Base-by-base conservation (phyloP, 768 basidiomycete species). In the Tulasnella calospora region DNA sequence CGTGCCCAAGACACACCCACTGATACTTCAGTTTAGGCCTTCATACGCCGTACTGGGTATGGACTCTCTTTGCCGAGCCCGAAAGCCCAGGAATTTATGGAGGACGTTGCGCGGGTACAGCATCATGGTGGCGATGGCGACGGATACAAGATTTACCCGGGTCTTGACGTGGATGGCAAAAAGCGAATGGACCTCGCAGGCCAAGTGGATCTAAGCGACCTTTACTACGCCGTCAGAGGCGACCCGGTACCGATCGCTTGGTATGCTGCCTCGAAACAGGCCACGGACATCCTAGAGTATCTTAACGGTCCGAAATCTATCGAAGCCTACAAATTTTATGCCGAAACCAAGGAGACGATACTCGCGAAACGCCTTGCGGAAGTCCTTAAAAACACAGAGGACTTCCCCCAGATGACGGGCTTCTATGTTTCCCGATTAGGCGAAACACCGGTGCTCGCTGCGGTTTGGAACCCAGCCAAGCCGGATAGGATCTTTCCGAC, bases 121-220 rank as follows among this genome's bases (percentile, higher is more conserved):
- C 86, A 87, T 80, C 79, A 83, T 75, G 57, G 10, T 13, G 57
- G 30, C 10, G 86, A 87, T 81, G 85, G 83, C 35, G 72, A 69
- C 78, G 70, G 73, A 21, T 69, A 70, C 72, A 81, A 81, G 71
- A 70, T 87, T 0, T 91, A 91, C 80, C 87, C 90, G 21, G 90
- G 90, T 0, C 84, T 92, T 51, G 87, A 87, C 75, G 88, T 91
- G 33, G 89, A 90, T 78, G 90, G 90, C 30, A 90, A 89, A 85
- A 90, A 91, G 81, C 85, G 89, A 3, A 84, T 85, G 23, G 89
- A 90, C 80, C 84, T 90, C 10, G 88, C 88, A 0, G 84, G 81
- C 73, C 86, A 85, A 81, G 87, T 87, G 71, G 89, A 90, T 80
- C 88, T 89, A 0, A 85, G 88, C 78, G 86, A 86, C 2, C 70